A percentile compares a stretch with the other conserved stretches of the same genome.
These are phyloP conservation scores for Erigeron canadensis DNA, from an alignment of 129 eudicot genomes.

Conservation along the genomic window DNA sequence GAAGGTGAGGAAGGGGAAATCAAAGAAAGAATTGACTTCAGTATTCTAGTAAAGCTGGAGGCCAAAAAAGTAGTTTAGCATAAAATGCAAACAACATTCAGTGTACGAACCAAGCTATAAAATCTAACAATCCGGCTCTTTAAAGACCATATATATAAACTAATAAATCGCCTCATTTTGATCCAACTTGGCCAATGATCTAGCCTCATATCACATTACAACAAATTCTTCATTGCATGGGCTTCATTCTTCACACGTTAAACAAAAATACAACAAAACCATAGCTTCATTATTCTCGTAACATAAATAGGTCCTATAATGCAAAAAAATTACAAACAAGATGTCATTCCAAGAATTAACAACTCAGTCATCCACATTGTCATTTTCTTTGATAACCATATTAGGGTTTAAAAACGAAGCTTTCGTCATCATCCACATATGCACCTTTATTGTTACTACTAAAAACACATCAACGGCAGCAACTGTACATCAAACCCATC, in stretches of 20 bases:
- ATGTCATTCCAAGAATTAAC: slow-evolving; percentile 1
- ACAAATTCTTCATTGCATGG: not conserved
- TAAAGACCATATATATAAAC: not conserved
- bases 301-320: not conserved
- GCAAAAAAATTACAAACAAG: slow-evolving; percentile 18
- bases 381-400: slow-evolving; percentile 1
- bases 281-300: slow-evolving; percentile 1
- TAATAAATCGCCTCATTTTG: not conserved
- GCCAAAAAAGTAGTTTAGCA: too few relatives aligned
- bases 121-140: too few relatives aligned
- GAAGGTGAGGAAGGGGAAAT: too few relatives aligned
- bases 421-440: slow-evolving; percentile 31
- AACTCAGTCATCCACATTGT: not conserved
- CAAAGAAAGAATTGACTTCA: too few relatives aligned
- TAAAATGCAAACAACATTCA: too few relatives aligned
- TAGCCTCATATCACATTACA: not conserved
- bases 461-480: slow-evolving; percentile 34
- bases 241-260: slow-evolving; percentile 7
- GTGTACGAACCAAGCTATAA: too few relatives aligned
- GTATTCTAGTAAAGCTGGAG: too few relatives aligned
- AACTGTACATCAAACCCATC: slow-evolving; percentile 41
- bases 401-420: slow-evolving; percentile 10
- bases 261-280: slow-evolving; percentile 10
- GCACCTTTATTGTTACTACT: slow-evolving; percentile 34
- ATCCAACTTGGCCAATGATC: not conserved